These are phyloP conservation scores for Corymbia maculata DNA, from an alignment of 345 rosid species.

Conservation along the genomic window DNA sequence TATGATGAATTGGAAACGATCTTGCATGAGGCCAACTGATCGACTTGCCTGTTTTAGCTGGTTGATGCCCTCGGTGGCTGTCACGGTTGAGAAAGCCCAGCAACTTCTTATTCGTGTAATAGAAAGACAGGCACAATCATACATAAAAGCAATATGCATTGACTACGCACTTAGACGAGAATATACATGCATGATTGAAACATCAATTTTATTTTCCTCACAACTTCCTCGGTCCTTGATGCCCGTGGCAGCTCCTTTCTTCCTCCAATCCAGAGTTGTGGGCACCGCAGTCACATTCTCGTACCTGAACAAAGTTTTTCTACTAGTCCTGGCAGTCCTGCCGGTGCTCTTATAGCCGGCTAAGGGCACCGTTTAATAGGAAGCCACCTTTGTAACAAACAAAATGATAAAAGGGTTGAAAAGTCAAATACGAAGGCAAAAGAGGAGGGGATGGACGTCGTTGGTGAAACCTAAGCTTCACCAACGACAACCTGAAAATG, in stretches of 20 bases:
- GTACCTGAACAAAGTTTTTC: not conserved
- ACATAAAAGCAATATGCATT: not conserved
- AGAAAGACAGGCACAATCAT: not conserved
- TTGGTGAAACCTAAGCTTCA: no score
- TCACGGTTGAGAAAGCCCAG: conserved; percentile 14
- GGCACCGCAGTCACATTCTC: conserved; percentile 2
- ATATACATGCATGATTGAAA: accelerated
- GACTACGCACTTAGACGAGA: not conserved
- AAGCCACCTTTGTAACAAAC: no score
- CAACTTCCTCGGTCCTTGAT: conserved; percentile 19
- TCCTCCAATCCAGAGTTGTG: conserved; percentile 14
- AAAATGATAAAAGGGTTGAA: no score
- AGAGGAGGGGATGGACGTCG: no score
- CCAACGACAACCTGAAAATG: no score
- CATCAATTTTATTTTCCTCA: not conserved
- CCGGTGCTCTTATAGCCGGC: no score
- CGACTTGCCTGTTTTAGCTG: not conserved
- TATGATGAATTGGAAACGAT: conserved; percentile 16
- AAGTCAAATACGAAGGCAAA: no score
- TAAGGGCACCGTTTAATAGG: no score
- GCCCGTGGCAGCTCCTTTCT: conserved; percentile 18
- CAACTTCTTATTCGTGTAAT: not conserved
- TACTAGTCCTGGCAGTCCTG: not conserved
- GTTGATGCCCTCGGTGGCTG: conserved; percentile 8
- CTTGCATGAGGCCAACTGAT: conserved; percentile 10